A percentile compares a stretch with the other conserved stretches of the same genome.
Conservation (phyloP, 352 stramenopile species). For the Pythium rishiriense region DNA sequence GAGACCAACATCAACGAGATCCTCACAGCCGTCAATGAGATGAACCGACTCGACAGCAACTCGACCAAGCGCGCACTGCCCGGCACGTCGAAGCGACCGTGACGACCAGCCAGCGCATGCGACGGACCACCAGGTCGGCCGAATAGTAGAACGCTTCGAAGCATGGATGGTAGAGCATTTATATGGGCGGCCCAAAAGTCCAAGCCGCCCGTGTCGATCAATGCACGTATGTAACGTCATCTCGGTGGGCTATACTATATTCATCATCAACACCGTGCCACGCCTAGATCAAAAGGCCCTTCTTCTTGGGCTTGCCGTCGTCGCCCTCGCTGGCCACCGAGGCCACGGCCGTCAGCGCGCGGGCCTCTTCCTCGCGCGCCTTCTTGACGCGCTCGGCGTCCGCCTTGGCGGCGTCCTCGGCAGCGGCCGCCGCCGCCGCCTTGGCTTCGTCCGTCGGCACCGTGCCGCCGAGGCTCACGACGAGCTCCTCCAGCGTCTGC, state of each 20-base stretch:
- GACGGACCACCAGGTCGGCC: background rate
- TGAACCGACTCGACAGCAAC: slow-evolving; percentile 92
- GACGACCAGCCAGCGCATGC: background rate
- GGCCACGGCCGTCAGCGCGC: slow-evolving; percentile 23
- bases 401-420: slow-evolving; percentile 25
- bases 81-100: slow-evolving; percentile 62
- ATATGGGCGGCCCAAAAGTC: background rate
- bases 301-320: slow-evolving; percentile 37
- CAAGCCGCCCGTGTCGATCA: background rate
- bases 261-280: background rate
- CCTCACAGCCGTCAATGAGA: slow-evolving; percentile 96
- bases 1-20: slow-evolving; percentile 99
- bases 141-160: background rate
- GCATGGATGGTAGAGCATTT: background rate
- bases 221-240: slow-evolving; percentile 2
- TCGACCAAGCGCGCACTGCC: slow-evolving; percentile 79
- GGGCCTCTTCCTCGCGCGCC: slow-evolving; percentile 48
- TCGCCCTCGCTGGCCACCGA: slow-evolving; percentile 17
- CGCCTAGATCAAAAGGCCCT: slow-evolving; percentile 68
- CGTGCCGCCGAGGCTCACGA: slow-evolving; percentile 56
- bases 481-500: slow-evolving; percentile 56
- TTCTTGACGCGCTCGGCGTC: slow-evolving; percentile 46
- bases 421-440: slow-evolving; percentile 24
- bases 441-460: slow-evolving; percentile 53
- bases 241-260: background rate